phyloP scores from a whole-genome alignment of 306 rosid species.

The Cucurbita argyrosperma region DNA sequence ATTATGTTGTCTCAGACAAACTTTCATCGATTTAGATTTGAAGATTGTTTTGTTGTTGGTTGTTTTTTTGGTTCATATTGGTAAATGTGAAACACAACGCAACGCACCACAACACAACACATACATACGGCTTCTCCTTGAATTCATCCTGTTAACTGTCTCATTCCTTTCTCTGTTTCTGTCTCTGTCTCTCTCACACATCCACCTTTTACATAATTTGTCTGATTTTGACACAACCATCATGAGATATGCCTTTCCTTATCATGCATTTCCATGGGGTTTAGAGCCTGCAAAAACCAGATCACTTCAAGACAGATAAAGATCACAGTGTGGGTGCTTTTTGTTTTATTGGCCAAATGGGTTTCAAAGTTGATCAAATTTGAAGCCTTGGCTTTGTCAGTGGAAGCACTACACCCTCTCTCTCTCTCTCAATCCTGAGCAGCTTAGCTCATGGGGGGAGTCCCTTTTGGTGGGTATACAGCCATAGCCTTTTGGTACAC shows the following conservation, averaged over 20 bases:
- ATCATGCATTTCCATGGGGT: conserved; percentile 55
- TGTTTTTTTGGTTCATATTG: no score
- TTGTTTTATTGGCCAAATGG: conserved; percentile 21
- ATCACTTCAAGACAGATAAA: not conserved
- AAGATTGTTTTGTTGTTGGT: no score
- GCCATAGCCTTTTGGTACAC: conserved; percentile 47
- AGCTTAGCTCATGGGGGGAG: conserved; percentile 68
- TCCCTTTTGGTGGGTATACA: conserved; percentile 28
- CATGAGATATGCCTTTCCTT: conserved; percentile 84
- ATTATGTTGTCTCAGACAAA: no score
- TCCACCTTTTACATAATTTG: conserved; percentile 57
- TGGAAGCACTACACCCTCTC: not conserved
- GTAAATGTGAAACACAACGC: no score
- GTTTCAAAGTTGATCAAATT: conserved; percentile 13
- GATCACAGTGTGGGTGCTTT: not conserved
- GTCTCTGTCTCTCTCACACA: conserved; percentile 12
- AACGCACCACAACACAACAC: no score
- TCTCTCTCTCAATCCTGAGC: conserved; percentile 3
- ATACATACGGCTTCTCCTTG: not conserved
- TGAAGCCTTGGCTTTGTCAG: conserved; percentile 29
- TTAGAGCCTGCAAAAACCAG: conserved; percentile 6
- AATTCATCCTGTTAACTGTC: conserved; percentile 20
- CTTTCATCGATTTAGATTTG: no score
- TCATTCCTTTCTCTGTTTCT: conserved; percentile 30
- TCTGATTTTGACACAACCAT: conserved; percentile 83